phyloP scores from a whole-genome alignment of 352 stramenopile genomes.

The Phytophthora chlamydospora region DNA sequence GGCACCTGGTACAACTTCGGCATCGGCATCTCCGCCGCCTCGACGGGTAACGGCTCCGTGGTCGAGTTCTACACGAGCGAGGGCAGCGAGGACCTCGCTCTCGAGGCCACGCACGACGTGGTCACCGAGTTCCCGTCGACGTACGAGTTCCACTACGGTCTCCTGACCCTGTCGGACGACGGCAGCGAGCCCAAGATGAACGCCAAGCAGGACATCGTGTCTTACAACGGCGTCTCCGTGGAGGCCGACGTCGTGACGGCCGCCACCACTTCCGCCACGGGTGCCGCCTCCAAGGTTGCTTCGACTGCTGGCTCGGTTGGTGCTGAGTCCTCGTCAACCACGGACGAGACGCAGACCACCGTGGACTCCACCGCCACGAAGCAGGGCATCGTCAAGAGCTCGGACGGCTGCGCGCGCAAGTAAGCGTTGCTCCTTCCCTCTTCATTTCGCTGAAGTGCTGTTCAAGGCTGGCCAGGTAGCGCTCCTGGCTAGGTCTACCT shows the following conservation, averaged over 20 bases:
- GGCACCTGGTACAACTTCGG: slow-evolving; percentile 77
- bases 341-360: slow-evolving; percentile 4
- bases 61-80: slow-evolving; percentile 63
- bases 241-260: slow-evolving; percentile 28
- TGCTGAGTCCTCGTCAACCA: slow-evolving; percentile 2
- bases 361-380: slow-evolving; percentile 10
- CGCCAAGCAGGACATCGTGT: slow-evolving; percentile 43
- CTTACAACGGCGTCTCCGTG: slow-evolving; percentile 53
- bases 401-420: slow-evolving; percentile 16
- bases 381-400: slow-evolving; percentile 12
- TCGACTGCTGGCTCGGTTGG: background rate
- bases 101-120: slow-evolving; percentile 42
- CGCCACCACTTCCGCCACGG: slow-evolving; percentile 26
- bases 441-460: slow-evolving; percentile 2
- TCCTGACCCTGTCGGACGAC: slow-evolving; percentile 54
- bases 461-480: background rate
- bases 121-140: slow-evolving; percentile 27
- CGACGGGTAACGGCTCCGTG: slow-evolving; percentile 22
- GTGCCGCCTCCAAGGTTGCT: slow-evolving; percentile 29
- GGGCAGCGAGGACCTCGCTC: slow-evolving; percentile 38
- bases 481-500: background rate
- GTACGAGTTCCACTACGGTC: slow-evolving; percentile 53
- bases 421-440: slow-evolving; percentile 4
- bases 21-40: slow-evolving; percentile 41
- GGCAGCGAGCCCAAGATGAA: slow-evolving; percentile 41